These are phyloP conservation scores for Cystobasidium sp. DNA, from an alignment of 1,284 basidiomycete genomes.

Conservation along the genomic window DNA sequence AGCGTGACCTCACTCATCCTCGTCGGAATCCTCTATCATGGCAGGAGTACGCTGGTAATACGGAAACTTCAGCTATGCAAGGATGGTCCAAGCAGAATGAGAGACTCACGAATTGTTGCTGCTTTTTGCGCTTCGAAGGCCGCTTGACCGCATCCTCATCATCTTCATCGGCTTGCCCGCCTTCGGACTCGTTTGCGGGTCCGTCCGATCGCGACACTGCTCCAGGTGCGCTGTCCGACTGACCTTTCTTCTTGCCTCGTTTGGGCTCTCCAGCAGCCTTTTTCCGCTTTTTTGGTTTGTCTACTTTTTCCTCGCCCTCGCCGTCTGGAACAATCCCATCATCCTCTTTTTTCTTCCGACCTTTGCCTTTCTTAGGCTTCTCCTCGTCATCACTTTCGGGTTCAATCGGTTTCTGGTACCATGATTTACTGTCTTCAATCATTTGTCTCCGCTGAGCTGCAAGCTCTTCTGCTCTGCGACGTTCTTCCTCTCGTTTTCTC, in stretches of 20 bases:
- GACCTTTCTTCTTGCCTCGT: conserved; percentile 36
- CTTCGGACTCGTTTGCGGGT: not conserved
- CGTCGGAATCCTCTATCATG: conserved; percentile 40
- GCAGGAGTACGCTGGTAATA: conserved; percentile 21
- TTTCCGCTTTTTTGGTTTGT: conserved; percentile 15
- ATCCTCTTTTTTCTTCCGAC: conserved; percentile 57
- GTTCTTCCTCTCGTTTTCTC: conserved; percentile 64
- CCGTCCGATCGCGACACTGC: not conserved
- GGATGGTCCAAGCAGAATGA: not conserved
- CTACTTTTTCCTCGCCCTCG: conserved; percentile 36
- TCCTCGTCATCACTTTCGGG: conserved; percentile 73
- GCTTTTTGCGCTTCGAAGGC: conserved; percentile 28
- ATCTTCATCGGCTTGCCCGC: conserved; percentile 14
- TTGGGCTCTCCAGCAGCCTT: conserved; percentile 1
- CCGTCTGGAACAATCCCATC: conserved; percentile 47
- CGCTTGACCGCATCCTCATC: conserved; percentile 32
- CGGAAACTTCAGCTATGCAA: not conserved
- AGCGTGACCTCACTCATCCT: not conserved
- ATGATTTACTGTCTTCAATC: conserved; percentile 76
- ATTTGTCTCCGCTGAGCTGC: conserved; percentile 73
- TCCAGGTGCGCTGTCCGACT: conserved; percentile 2
- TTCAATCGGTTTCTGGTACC: conserved; percentile 69
- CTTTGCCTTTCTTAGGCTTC: conserved; percentile 66
- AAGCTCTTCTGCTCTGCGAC: conserved; percentile 66
- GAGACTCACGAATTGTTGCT: conserved; percentile 30